Evolutionary conservation across 2,329 filamentous ascomycete species (phyloP).

Genomic region (Claviceps quebecensis): DNA sequence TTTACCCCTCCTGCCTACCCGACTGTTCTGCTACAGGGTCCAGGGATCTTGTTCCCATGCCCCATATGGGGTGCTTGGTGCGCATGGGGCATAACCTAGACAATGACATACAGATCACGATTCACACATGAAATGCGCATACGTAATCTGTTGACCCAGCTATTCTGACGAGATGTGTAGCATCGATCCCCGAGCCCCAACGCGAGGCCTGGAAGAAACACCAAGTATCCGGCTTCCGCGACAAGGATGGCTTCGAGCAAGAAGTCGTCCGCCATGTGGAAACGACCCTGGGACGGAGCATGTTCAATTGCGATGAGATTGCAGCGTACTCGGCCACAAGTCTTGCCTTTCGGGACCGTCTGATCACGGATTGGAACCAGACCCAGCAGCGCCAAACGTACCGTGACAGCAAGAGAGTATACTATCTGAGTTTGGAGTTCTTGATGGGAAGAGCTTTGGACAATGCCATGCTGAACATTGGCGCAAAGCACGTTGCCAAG

Average conservation of each 20-base stretch:
- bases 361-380: constrained; percentile 94
- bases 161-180: constrained; percentile 20
- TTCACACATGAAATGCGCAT: too few relatives aligned
- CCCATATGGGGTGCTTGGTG: too few relatives aligned
- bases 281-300: constrained; percentile 84
- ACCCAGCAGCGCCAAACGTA: constrained; percentile 95
- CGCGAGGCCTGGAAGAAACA: constrained; percentile 62
- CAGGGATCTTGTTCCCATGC: too few relatives aligned
- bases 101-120: too few relatives aligned
- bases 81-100: too few relatives aligned
- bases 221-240: constrained; percentile 54
- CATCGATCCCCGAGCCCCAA: constrained; percentile 75
- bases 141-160: background rate
- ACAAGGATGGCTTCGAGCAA: constrained; percentile 70
- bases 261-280: constrained; percentile 91
- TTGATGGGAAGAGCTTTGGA: constrained; percentile 93
- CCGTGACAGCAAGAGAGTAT: constrained; percentile 80
- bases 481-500: constrained; percentile 70
- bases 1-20: background rate
- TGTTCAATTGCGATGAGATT: constrained; percentile 96
- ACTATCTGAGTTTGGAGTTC: constrained; percentile 95
- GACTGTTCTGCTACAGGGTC: too few relatives aligned
- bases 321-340: constrained; percentile 87
- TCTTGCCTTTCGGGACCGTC: constrained; percentile 79
- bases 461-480: constrained; percentile 96